These are phyloP conservation scores for Saccharomycopsis hybrid DNA, from an alignment of 1,139 yeast species.

Conservation along the genomic window DNA sequence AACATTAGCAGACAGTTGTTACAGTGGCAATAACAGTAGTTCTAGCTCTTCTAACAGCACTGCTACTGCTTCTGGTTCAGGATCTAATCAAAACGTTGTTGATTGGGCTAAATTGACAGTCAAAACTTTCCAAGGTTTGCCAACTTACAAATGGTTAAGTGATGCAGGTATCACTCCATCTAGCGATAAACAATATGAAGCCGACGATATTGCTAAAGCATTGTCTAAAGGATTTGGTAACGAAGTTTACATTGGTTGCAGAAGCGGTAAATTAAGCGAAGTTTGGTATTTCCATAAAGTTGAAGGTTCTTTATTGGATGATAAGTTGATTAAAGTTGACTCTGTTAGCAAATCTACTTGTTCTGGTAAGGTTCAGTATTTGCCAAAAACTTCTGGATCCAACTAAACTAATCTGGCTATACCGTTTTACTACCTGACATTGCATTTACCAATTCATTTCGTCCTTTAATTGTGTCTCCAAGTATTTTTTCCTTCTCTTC, in stretches of 20 bases:
- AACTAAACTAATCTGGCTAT: too few species aligned
- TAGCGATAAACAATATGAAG: constrained; percentile 52
- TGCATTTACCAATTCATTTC: too few species aligned
- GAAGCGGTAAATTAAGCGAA: constrained; percentile 62
- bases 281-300: constrained; percentile 87
- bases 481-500: too few species aligned
- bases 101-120: constrained; percentile 71
- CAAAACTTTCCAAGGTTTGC: constrained; percentile 52
- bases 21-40: constrained; percentile 31
- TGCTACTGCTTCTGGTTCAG: background rate
- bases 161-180: constrained; percentile 66
- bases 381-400: constrained; percentile 41
- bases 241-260: constrained; percentile 66
- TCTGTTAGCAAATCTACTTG: constrained; percentile 53
- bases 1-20: constrained; percentile 70
- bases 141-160: constrained; percentile 63
- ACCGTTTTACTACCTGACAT: too few species aligned
- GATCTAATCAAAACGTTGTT: constrained; percentile 40
- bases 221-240: constrained; percentile 55
- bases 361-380: constrained; percentile 58
- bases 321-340: constrained; percentile 61
- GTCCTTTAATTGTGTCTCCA: too few species aligned
- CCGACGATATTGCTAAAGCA: constrained; percentile 57
- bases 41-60: background rate
- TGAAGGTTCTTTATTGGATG: constrained; percentile 64